phyloP scores from a whole-genome alignment of 1,284 basidiomycete genomes.

The Xerocomus cyaneibrunnescens region DNA sequence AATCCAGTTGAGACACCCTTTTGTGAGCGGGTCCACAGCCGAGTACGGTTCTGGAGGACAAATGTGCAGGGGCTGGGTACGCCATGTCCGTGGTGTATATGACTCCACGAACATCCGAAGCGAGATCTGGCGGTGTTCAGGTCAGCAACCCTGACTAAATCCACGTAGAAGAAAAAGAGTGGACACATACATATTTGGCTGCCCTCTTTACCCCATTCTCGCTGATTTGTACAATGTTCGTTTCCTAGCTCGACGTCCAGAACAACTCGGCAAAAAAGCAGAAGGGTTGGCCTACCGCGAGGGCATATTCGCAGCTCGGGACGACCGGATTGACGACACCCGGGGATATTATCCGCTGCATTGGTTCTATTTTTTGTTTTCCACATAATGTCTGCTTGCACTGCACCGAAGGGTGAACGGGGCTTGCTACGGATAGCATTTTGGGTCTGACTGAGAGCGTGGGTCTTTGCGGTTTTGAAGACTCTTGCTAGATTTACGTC shows the following conservation, averaged over 20 bases:
- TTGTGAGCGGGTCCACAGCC: slow-evolving; percentile 51
- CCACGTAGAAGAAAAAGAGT: not conserved
- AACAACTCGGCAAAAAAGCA: not conserved
- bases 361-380: not conserved
- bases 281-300: slow-evolving; percentile 39
- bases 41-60: slow-evolving; percentile 63
- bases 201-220: slow-evolving; percentile 56
- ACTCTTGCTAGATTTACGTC: slow-evolving; percentile 10
- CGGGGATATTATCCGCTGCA: not conserved
- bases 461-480: slow-evolving; percentile 1
- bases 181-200: slow-evolving; percentile 54
- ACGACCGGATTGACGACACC: slow-evolving; percentile 49
- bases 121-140: slow-evolving; percentile 49
- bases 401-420: not conserved
- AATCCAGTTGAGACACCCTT: slow-evolving; percentile 71
- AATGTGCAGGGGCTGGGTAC: slow-evolving; percentile 72
- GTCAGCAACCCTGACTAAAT: slow-evolving; percentile 2
- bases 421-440: slow-evolving; percentile 23
- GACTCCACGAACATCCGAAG: slow-evolving; percentile 55
- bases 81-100: slow-evolving; percentile 77
- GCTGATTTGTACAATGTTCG: slow-evolving; percentile 57
- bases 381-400: slow-evolving; percentile 1
- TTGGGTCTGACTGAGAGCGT: not conserved
- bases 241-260: slow-evolving; percentile 41
- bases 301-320: slow-evolving; percentile 49